These are phyloP conservation scores for Penicillium coffeae DNA, from an alignment of 495 filamentous ascomycete species.

Conservation along the genomic window DNA sequence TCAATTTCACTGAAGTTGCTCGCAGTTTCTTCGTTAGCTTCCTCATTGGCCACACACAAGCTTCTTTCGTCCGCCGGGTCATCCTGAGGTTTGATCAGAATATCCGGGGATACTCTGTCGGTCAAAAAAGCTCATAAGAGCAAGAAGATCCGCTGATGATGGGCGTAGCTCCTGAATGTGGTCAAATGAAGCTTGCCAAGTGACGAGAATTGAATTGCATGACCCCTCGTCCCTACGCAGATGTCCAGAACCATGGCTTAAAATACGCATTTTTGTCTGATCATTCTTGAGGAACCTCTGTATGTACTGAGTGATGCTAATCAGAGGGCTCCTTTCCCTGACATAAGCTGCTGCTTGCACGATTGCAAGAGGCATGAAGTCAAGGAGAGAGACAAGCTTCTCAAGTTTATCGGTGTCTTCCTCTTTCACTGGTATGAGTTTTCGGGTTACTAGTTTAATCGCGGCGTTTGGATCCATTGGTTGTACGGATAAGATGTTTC, in stretches of 20 bases:
- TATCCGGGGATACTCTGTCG: background rate
- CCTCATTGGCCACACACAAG: too few relatives aligned
- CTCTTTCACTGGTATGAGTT: too few relatives aligned
- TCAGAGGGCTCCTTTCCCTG: slow-evolving; percentile 13
- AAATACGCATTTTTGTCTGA: background rate
- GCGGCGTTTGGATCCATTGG: too few relatives aligned
- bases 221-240: slow-evolving; percentile 4
- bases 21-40: slow-evolving; percentile 6
- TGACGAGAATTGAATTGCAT: slow-evolving; percentile 6
- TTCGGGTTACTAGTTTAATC: background rate
- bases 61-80: background rate
- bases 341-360: slow-evolving; percentile 49
- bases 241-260: background rate
- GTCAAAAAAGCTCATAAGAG: slow-evolving; percentile 10
- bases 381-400: slow-evolving; percentile 34
- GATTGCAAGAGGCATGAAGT: slow-evolving; percentile 48
- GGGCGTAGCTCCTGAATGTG: background rate
- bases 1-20: slow-evolving; percentile 19
- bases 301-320: slow-evolving; percentile 30
- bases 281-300: slow-evolving; percentile 22
- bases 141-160: slow-evolving; percentile 6
- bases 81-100: background rate
- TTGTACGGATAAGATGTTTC: too few relatives aligned
- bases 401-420: background rate
- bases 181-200: slow-evolving; percentile 12